Base-by-base conservation (phyloP, 495 filamentous ascomycete species). In the Neurospora tetrasperma region DNA sequence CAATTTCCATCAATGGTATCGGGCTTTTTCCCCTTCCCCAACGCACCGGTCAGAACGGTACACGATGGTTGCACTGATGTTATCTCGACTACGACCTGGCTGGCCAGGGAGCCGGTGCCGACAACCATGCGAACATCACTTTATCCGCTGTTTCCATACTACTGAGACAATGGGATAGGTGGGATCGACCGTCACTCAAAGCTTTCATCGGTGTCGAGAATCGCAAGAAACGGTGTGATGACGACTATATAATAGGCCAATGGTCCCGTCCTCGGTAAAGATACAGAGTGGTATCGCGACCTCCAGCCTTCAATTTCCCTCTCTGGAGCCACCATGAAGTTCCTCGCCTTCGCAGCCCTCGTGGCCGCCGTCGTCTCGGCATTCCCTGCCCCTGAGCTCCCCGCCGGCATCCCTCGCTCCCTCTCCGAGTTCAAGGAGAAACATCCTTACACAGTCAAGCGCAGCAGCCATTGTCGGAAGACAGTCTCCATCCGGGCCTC, bases 401-500 rank as follows among this genome's bases (percentile, higher is more conserved):
- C 78, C 10, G 71, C 74, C 14, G 75, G 75, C 39, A 72, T 80
- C n/a, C 79, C 79, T 8, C 74, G 79, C 27, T 77, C 75, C 2
- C 71, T 81, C 23, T 70, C 74, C 35, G 78, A 81, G 42, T 81
- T 81, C 74, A 59, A 79, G 42, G 70, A 71, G 43, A 80, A 76
- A 68, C 79, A 81, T 41, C 79, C 79, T 14, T 77, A 79, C 70
- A 40, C 38, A 40, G 62, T n/a, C 2, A 73, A 73, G 31, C 41
- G 70, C 14, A 14, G 66, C 4, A 62, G 5, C 18, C 27, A 35
- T 42, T 46, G 80, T 35, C 84, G 86, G 20, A 82, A 80, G 39
- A 83, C 84, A 5, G 74, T 88, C 31, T 83, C 81, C 4, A 86
- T 89, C 71, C 82, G 85, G 10, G 70, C 85, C 16, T 89, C 88